Base-by-base conservation (phyloP, 768 basidiomycete genomes). In the Leucogyrophana mollusca region DNA sequence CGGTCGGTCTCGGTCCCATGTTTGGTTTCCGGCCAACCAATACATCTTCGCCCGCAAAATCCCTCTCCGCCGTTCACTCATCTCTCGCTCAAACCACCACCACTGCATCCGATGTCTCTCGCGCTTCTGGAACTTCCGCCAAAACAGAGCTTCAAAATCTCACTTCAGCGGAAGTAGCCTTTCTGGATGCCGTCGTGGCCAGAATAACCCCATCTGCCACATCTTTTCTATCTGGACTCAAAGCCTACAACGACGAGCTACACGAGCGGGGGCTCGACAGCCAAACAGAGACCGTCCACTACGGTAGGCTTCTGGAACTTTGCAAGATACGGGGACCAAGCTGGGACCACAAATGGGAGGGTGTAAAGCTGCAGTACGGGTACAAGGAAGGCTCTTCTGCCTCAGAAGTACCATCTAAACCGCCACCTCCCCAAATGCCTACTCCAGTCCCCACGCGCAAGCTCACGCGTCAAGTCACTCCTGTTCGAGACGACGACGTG, bases 271-370 rank as follows among this genome's bases (percentile, higher is more conserved):
- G 85, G 3, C 66, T 92, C n/a, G 87, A 91, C 51, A 76, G 83
- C 17, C 81, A 84, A 51, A 72, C 78, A 7, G 91, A 92, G 61
- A 87, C 88, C 9, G 71, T 84, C 3, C 89, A 86, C 58, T 94
- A 93, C 61, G 81, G 82, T 16, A 87, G 90, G 61, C 65, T 94
- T 23, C 67, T 94, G 49, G 91, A 93, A 62, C 71, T 94, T 3
- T 88, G 88, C 37, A 89, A 87, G 34, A 59, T 93, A 56, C 87
- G 82, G 66, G 92, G 88, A 9, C 73, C 72, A 46, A 85, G 79
- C 58, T 94, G 91, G 90, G 79, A 73, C 23, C 85, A 82, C 23
- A 91, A 91, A 64, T 94, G 92, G 92, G 70, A 70, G 25, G 71
- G 71, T 52, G 82, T 88, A 44, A 92, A 86, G 69, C 59, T 60